A percentile compares a stretch with the other conserved stretches of the same genome.
Conservation (phyloP, 192 early-diverging fungal species). For the Rhizophagus prolifer region DNA sequence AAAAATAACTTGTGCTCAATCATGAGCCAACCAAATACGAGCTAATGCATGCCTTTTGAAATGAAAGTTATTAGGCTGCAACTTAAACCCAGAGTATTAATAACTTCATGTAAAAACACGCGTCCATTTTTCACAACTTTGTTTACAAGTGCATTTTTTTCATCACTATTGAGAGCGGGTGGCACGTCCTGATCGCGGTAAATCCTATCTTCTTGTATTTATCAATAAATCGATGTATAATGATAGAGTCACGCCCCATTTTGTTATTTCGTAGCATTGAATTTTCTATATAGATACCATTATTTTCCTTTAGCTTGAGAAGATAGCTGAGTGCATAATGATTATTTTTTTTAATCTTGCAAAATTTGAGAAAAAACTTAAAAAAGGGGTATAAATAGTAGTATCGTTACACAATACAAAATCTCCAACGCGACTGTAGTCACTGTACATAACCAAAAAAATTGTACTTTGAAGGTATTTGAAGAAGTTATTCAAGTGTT, state of each 20-base stretch:
- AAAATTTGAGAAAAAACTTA: no score
- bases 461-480: no score
- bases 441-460: no score
- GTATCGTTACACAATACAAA: no score
- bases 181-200: background rate
- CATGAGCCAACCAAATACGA: conserved; percentile 8
- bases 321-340: no score
- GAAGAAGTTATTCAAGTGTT: no score
- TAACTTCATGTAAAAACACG: background rate
- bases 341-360: no score
- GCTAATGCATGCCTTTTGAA: background rate
- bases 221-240: background rate
- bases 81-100: background rate
- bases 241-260: background rate
- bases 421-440: no score
- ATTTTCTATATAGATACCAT: no score
- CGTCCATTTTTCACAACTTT: background rate
- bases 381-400: no score
- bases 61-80: background rate
- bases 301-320: no score
- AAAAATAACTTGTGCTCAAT: background rate
- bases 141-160: background rate
- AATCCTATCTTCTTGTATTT: background rate
- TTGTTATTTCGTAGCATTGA: background rate
- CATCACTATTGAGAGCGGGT: background rate